These are phyloP conservation scores for Yarrowia sp. DNA, from an alignment of 805 yeast species.

Conservation along the genomic window DNA sequence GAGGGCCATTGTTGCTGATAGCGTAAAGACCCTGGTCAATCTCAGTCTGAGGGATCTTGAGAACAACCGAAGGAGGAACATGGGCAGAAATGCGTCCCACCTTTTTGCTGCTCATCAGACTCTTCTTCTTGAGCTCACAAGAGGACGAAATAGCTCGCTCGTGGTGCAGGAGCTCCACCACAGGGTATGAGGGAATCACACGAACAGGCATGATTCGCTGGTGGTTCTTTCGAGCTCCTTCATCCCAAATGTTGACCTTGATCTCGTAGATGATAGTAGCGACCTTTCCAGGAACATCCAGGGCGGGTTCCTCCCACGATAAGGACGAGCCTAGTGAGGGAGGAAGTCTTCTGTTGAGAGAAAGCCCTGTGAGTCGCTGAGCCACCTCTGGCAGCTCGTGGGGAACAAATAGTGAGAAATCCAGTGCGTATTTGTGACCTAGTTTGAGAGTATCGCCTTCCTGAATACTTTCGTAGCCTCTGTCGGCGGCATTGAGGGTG, in stretches of 20 bases:
- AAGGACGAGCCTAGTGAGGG: slow-evolving; percentile 22
- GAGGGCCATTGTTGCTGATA: slow-evolving; percentile 5
- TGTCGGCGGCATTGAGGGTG: slow-evolving; percentile 12
- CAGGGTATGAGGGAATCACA: slow-evolving; percentile 19
- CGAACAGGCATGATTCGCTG: slow-evolving; percentile 23
- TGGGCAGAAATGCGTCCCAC: not conserved
- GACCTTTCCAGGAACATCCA: slow-evolving; percentile 22
- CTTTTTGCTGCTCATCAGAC: not conserved
- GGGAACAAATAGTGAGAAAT: slow-evolving; percentile 21
- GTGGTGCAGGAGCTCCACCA: slow-evolving; percentile 20
- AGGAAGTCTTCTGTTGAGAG: slow-evolving; percentile 26
- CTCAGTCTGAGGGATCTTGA: slow-evolving; percentile 34
- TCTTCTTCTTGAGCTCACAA: slow-evolving; percentile 6
- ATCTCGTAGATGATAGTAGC: slow-evolving; percentile 23
- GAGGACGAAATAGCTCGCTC: slow-evolving; percentile 18
- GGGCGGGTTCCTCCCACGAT: slow-evolving; percentile 20
- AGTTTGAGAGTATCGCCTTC: slow-evolving; percentile 10
- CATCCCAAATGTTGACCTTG: slow-evolving; percentile 12
- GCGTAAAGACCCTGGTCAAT: slow-evolving; percentile 95
- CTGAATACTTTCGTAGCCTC: slow-evolving; percentile 8
- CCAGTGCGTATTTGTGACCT: slow-evolving; percentile 17
- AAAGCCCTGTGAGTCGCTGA: slow-evolving; percentile 19
- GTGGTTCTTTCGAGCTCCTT: slow-evolving; percentile 1
- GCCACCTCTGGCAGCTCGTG: slow-evolving; percentile 23
- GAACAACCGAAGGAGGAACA: slow-evolving; percentile 22